Evolutionary conservation across 2,329 filamentous ascomycete genomes (phyloP), one percentile per base, ranked within the genome.

Genomic region (Cladophialophora exuberans): DNA sequence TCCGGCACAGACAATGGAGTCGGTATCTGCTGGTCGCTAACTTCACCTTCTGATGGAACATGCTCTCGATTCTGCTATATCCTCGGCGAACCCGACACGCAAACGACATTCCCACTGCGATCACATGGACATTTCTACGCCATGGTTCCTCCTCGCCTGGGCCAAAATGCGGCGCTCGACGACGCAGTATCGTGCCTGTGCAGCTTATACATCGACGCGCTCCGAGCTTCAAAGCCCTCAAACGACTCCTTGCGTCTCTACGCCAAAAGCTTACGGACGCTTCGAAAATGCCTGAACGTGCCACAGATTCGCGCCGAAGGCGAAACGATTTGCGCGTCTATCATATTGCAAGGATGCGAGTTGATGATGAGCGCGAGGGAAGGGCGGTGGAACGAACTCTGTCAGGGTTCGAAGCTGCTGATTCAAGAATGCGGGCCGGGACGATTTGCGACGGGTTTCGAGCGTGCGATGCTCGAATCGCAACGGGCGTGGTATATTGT

Each of bases 401-500:
- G 44, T 4, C 50, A 38, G 25, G 58, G 58, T 3, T 47, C 58
- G 15, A 59, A 51, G 33, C 36, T 56, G 11, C 52, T 61, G 10
- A 54, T 61, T 22, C 38, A 59, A 39, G 47, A 56, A 25, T 50
- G 39, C 18, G 58, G 48, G 3, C 47, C 58, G 25, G 30, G 25
- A 11, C n/a, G 35, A 15, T 61, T 55, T 41, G 15, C 18, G 15
- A 7, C 17, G 17, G 43, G 52, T 18, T 61, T 61, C 30, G 58
- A 61, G 23, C 35, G 56, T 15, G 44, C 58, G 3, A 59, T 61
- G 58, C 51, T 61, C 26, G 58, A 61, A 26, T 59, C 58, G 15
- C 58, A 61, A 44, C 42, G 58, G 44, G 58, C 58, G 17, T 61
- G 55, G 38, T 61, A 59, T 55, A 55, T 55, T 36, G 44, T 55